Conservation (phyloP, 257 asterid genomes). For the Nicotiana obtusifolia region DNA sequence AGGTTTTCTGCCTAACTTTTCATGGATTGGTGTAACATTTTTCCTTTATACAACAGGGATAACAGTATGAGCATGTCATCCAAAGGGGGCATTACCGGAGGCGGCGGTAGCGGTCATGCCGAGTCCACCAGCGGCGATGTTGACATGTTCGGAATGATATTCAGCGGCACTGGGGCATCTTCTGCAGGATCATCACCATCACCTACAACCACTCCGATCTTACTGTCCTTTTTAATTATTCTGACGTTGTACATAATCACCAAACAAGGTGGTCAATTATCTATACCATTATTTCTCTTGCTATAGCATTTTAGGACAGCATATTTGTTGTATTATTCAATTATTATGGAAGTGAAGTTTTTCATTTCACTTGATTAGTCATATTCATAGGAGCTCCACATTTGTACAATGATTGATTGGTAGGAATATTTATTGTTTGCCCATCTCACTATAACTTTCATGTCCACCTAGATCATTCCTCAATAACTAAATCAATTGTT, state of each 20-base stretch:
- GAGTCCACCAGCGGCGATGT: constrained; percentile 12
- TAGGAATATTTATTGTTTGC: not conserved
- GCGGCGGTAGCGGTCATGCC: not conserved
- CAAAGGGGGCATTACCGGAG: constrained; percentile 17
- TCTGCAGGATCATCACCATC: constrained; percentile 10
- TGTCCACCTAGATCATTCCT: too few species aligned
- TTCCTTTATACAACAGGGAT: constrained; percentile 1
- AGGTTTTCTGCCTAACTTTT: too few species aligned
- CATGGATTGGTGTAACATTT: not conserved
- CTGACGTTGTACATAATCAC: constrained; percentile 16
- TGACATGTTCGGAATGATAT: constrained; percentile 20
- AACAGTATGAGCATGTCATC: constrained; percentile 10
- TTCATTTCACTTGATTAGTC: not conserved
- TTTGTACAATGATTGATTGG: not conserved
- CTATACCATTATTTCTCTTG: not conserved
- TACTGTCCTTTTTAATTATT: constrained; percentile 15
- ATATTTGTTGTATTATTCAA: not conserved
- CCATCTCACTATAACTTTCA: too few species aligned
- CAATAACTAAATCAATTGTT: too few species aligned
- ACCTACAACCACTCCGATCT: not conserved
- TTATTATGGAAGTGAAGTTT: not conserved
- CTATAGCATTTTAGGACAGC: not conserved
- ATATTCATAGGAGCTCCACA: not conserved
- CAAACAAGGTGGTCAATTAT: constrained; percentile 9
- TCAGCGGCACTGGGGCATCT: constrained; percentile 18